These are phyloP conservation scores for Fistulina hepatica DNA, from an alignment of 1,284 basidiomycete genomes.

Conservation along the genomic window DNA sequence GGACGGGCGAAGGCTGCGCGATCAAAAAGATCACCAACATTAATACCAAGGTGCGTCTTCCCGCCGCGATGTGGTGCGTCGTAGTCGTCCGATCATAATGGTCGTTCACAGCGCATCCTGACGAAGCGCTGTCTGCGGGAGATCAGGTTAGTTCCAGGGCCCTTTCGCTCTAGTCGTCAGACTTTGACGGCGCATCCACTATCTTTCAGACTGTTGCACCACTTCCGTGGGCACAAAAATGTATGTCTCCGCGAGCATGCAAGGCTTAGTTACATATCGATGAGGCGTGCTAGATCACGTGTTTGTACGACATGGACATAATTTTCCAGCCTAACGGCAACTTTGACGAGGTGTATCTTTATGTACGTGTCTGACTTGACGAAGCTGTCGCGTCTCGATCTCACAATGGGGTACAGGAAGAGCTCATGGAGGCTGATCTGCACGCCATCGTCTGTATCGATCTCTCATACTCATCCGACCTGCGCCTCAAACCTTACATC, in stretches of 20 bases:
- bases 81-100: slow-evolving; percentile 3
- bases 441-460: slow-evolving; percentile 79
- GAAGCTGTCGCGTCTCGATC: slow-evolving; percentile 1
- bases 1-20: slow-evolving; percentile 83
- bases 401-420: slow-evolving; percentile 50
- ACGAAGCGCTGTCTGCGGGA: slow-evolving; percentile 92
- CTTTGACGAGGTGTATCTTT: slow-evolving; percentile 94
- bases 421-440: slow-evolving; percentile 99
- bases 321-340: slow-evolving; percentile 81
- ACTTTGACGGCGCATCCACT: too few relatives aligned
- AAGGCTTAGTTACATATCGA: not conserved
- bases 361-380: slow-evolving; percentile 39
- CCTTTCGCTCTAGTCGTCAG: slow-evolving; percentile 8
- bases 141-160: slow-evolving; percentile 56
- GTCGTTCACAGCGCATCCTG: slow-evolving; percentile 62
- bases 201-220: slow-evolving; percentile 66
- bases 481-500: slow-evolving; percentile 4
- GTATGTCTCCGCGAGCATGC: slow-evolving; percentile 43
- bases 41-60: slow-evolving; percentile 69
- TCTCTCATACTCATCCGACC: not conserved
- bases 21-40: slow-evolving; percentile 98
- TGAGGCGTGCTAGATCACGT: slow-evolving; percentile 54
- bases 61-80: slow-evolving; percentile 2
- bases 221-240: slow-evolving; percentile 96
- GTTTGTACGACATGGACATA: slow-evolving; percentile 95